Evolutionary conservation across 306 rosid genomes (phyloP), one percentile per base, ranked within the genome.

Genomic region (Aeschynomene evenia): DNA sequence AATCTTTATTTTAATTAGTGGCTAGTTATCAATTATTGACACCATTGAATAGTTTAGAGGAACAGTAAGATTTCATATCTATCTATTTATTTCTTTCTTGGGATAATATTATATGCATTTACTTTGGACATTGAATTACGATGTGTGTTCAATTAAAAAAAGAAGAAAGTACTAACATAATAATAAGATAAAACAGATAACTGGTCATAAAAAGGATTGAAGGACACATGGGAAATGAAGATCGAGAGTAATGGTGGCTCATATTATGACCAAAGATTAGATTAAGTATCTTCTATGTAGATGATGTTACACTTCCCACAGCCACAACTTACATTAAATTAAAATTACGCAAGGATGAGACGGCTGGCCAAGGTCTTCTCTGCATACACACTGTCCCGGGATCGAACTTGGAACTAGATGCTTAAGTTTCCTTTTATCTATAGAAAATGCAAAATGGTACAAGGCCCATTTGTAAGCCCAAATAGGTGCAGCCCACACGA

Each of bases 31-130:
- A 33, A 52, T 40, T 57, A 49, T 72, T 51, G 39, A 33, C 40
- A 24, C 33, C 26, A 59, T 39, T 60, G 15, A 73, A 28, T 63
- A 64, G 18, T 16, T 60, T 52, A 68, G 62, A 51, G 39, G 53
- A 21, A 60, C 70, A 36, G 9, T 29, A 67, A 40, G 70, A 66
- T 59, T n/a, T 72, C 66, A 20, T 72, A 64, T 64, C 50, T 42
- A 20, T 12, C 33, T 52, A 7, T 50, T 73, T 52, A 7, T 50
- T 73, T 10, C 50, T 33, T 36, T 34, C 9, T 54, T 55, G 10
- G 10, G 16, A 70, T 56, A 16, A 40, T 40, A 56, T 21, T 68
- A 36, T 53, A 21, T 51, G 31, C 34, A 40, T 39, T 48, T 49
- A 15, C 21, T 33, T 22, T 72, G n/a, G 4, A 61, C 24, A 19